These are phyloP conservation scores for Scheffersomyces spartinae DNA, from an alignment of 805 yeast genomes.

Conservation along the genomic window DNA sequence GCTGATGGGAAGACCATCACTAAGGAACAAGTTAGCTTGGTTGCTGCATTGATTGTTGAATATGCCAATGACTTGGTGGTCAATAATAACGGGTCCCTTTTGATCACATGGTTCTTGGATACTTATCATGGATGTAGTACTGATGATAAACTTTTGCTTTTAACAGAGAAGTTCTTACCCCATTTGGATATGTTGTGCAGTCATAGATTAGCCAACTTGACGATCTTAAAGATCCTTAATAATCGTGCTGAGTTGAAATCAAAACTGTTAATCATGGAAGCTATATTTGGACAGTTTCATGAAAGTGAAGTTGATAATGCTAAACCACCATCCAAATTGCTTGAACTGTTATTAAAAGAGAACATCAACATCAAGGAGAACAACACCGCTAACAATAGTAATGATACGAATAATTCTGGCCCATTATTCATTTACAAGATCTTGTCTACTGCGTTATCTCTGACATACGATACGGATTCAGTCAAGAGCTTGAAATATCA, in stretches of 20 bases:
- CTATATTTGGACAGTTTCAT: conserved; percentile 47
- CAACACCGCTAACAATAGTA: conserved; percentile 53
- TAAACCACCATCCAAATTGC: conserved; percentile 7
- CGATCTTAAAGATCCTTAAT: conserved; percentile 68
- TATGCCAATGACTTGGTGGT: conserved; percentile 71
- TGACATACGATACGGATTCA: conserved; percentile 31
- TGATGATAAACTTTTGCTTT: conserved; percentile 51
- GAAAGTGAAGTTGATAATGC: conserved; percentile 10
- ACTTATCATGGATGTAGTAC: conserved; percentile 45
- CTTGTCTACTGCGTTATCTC: conserved; percentile 54
- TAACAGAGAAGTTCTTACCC: conserved; percentile 53
- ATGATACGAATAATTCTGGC: conserved; percentile 50
- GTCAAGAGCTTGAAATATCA: conserved; percentile 24
- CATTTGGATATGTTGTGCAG: conserved; percentile 54
- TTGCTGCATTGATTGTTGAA: conserved; percentile 68
- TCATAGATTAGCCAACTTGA: conserved; percentile 76
- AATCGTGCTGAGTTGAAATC: conserved; percentile 54
- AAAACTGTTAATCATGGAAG: conserved; percentile 47
- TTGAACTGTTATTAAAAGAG: conserved; percentile 7
- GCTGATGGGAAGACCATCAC: conserved; percentile 37
- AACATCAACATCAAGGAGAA: conserved; percentile 33
- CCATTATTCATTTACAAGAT: conserved; percentile 64
- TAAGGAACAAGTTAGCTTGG: conserved; percentile 54
- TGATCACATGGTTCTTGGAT: conserved; percentile 91
- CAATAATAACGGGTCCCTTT: conserved; percentile 78